Base-by-base conservation (phyloP, 2,329 filamentous ascomycete genomes). In the Calonectria crousiana region DNA sequence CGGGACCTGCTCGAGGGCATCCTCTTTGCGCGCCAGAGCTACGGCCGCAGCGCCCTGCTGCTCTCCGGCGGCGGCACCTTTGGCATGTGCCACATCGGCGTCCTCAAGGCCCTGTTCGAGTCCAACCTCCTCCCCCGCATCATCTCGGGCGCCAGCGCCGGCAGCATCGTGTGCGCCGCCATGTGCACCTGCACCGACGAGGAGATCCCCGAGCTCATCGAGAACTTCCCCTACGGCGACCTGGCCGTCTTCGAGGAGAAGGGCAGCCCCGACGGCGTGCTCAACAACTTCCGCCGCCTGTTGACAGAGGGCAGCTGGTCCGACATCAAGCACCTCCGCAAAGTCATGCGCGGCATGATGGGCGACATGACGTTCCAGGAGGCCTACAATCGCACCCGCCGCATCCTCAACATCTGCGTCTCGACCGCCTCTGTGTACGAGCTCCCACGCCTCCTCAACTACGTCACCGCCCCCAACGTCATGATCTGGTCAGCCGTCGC, bases 401-500 rank as follows among this genome's bases (percentile, higher is more conserved):
- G 95, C 73, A 96, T 98, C 75, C 91, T 98, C 81, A 98, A 98
- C 83, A 98, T 98, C 47, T 96, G 95, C 73, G 96, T 98, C 9
- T 98, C 96, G 0, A 95, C 94, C 2, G 94, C 95, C 1, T 95
- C 94, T 20, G 90, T 96, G 69, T 97, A 97, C 83, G 96, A 98
- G 82, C 88, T 98, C 20, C 96, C 96, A 0, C 89, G 95, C 47
- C 87, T 98, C 0, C 89, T 98, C 78, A 98, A 98, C 84, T 98
- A 98, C 81, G 91, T 98, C 73, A 98, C 96, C 0, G 94, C 96
- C 0, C 96, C 96, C 0, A 97, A 98, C 82, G 96, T 98, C 68
- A 91, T 98, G 86, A 96, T 98, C 70, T 98, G 96, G 95, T 98
- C 96, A 20, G 96, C 96, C 41, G 96, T 98, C 80, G 95, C 95